Evolutionary conservation across 345 rosid genomes (phyloP).

Genomic region (Gossypium turneri): DNA sequence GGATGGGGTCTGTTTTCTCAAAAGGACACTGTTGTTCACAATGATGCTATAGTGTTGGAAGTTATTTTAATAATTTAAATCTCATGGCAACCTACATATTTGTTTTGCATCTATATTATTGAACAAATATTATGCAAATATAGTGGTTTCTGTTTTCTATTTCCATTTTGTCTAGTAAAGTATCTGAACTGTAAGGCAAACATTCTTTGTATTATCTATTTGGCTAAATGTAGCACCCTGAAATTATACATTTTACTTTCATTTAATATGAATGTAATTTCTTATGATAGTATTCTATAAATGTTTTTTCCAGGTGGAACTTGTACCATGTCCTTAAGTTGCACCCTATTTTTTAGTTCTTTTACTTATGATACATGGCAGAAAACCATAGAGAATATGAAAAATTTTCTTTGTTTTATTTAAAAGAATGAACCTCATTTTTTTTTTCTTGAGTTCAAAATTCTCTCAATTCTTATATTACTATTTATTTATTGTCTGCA

Average conservation of each 20-base stretch:
- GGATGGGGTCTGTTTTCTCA: background rate
- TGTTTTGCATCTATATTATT: background rate
- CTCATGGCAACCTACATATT: background rate
- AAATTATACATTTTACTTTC: background rate
- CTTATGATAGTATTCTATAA: background rate
- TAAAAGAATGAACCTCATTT: background rate
- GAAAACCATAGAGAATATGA: background rate
- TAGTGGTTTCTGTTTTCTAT: background rate
- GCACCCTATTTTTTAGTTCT: background rate
- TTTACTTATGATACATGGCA: background rate
- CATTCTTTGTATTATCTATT: background rate
- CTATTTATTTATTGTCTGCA: constrained; percentile 2
- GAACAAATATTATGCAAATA: background rate
- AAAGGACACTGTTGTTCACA: background rate
- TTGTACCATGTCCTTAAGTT: background rate
- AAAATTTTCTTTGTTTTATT: background rate
- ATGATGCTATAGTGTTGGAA: background rate
- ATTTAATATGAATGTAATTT: background rate
- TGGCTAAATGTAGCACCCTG: background rate
- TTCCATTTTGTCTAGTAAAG: background rate
- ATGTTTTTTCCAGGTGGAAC: background rate
- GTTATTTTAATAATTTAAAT: background rate
- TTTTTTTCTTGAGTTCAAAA: background rate
- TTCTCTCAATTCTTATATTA: background rate
- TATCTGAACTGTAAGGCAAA: background rate